A percentile compares a stretch with the other conserved stretches of the same genome.
Conservation (phyloP, 345 rosid species). For the Eucalyptus pauciflora region DNA sequence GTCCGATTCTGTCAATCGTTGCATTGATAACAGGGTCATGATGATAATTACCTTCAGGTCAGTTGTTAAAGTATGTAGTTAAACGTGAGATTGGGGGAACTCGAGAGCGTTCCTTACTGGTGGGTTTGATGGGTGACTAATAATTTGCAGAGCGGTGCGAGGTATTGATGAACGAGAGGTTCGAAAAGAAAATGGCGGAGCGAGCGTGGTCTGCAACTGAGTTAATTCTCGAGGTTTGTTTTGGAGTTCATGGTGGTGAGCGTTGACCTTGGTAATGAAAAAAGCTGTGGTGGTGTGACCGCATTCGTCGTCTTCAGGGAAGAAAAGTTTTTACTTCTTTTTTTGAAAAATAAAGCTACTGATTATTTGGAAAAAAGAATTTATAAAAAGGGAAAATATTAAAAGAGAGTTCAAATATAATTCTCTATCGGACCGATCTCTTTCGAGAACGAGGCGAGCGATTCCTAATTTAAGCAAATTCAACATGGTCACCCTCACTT, state of each 20-base stretch:
- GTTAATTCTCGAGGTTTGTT: not conserved
- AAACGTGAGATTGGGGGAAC: not conserved
- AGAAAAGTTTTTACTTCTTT: not conserved
- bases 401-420: not conserved
- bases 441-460: accelerated
- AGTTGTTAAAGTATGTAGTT: not conserved
- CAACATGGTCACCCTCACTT: too few relatives aligned
- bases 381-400: not conserved
- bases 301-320: not conserved
- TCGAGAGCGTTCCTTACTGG: not conserved
- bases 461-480: too few relatives aligned
- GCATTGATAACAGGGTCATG: not conserved
- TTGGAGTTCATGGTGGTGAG: not conserved
- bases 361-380: not conserved
- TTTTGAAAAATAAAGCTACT: not conserved
- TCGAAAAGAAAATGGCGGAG: not conserved
- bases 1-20: not conserved
- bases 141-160: not conserved
- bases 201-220: not conserved
- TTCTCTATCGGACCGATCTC: too few relatives aligned
- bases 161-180: not conserved
- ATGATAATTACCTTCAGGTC: not conserved
- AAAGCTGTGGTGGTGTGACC: not conserved
- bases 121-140: not conserved
- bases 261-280: not conserved